phyloP scores from a whole-genome alignment of 176 grass and related monocot species.

The Microstegium vimineum region DNA sequence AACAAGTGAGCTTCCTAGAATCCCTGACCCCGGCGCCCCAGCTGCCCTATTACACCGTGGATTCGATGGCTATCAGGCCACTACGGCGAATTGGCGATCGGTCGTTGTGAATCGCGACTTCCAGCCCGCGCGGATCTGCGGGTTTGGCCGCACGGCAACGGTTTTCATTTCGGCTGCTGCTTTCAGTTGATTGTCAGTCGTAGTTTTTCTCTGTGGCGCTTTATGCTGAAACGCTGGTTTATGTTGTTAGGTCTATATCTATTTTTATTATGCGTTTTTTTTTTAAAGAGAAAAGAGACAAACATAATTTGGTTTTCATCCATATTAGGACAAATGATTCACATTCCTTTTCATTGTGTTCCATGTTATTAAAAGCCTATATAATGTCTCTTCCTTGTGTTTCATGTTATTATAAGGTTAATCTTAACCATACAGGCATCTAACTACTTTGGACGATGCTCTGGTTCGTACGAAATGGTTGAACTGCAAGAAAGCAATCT shows the following conservation, averaged over 20 bases:
- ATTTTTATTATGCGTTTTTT: background rate
- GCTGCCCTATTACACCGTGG: background rate
- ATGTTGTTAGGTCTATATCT: background rate
- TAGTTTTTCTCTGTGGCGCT: background rate
- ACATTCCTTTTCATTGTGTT: background rate
- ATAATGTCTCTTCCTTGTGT: background rate
- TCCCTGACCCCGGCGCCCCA: background rate
- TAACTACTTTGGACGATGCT: conserved; percentile 78
- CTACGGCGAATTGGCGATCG: background rate
- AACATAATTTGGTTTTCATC: background rate
- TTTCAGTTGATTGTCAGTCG: background rate
- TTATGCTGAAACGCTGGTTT: background rate
- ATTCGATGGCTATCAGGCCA: background rate
- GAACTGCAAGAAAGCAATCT: conserved; percentile 84
- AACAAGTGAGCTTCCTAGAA: conserved; percentile 62
- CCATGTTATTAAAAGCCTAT: background rate
- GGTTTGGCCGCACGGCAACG: background rate
- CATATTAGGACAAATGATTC: background rate
- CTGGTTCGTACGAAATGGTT: conserved; percentile 69
- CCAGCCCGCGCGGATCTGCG: conserved; percentile 4
- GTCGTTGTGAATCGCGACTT: conserved; percentile 5
- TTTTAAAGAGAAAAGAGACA: background rate
- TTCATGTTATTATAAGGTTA: conserved; percentile 16
- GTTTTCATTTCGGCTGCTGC: background rate
- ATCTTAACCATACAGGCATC: conserved; percentile 54